Percentiles rank a stretch among this genome's conserved stretches.
Conservation (phyloP, 768 basidiomycete species). For the Suillus spraguei region DNA sequence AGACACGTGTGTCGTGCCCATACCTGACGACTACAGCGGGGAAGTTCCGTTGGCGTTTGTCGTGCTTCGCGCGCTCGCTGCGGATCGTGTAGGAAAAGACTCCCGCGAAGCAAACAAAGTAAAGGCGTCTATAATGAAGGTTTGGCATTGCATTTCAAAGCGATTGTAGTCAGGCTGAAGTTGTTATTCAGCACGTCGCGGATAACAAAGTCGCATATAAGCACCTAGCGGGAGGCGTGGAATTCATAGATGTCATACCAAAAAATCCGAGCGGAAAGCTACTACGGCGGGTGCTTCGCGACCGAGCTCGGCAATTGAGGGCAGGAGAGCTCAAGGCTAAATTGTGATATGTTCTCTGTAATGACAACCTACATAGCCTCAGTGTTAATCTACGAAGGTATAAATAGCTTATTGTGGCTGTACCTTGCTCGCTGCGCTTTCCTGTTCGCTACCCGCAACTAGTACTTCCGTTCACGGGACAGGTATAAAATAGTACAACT, state of each 20-base stretch:
- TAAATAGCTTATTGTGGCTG: background rate
- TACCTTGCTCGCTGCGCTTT: background rate
- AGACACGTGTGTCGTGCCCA: conserved; percentile 64
- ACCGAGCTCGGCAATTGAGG: conserved; percentile 41
- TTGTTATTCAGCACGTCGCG: conserved; percentile 47
- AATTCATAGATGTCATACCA: conserved; percentile 56
- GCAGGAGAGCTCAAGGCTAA: background rate
- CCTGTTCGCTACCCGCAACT: background rate
- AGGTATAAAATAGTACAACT: background rate
- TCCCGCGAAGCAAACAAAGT: conserved; percentile 35
- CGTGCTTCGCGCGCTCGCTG: conserved; percentile 47
- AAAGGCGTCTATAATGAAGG: conserved; percentile 52
- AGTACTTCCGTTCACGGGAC: background rate
- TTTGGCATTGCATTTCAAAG: conserved; percentile 20
- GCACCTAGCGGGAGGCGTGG: conserved; percentile 59
- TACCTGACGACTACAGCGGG: conserved; percentile 72
- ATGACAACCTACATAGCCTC: background rate
- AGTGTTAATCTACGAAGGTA: background rate
- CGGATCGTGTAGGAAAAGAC: conserved; percentile 34
- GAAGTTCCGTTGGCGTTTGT: conserved; percentile 75
- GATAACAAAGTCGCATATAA: conserved; percentile 61
- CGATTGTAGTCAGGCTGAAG: conserved; percentile 7
- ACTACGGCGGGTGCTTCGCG: conserved; percentile 52
- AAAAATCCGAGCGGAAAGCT: conserved; percentile 67
- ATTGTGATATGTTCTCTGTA: background rate